These are phyloP conservation scores for Salix brachista DNA, from an alignment of 345 rosid genomes.

Conservation along the genomic window DNA sequence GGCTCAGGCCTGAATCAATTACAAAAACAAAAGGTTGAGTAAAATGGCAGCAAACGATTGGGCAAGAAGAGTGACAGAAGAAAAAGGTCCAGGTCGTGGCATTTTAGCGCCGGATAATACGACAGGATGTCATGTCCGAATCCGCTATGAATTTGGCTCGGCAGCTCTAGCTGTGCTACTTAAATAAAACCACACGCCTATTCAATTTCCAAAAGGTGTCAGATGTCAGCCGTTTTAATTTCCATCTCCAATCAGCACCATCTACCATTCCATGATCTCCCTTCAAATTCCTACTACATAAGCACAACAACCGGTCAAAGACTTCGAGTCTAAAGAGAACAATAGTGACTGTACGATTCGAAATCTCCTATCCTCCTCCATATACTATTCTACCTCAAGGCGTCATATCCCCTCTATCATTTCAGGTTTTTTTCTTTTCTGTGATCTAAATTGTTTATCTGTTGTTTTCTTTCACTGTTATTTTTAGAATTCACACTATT, in stretches of 20 bases:
- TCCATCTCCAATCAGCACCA: neutral
- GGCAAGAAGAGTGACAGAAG: neutral
- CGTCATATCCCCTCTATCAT: neutral
- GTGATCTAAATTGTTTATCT: neutral
- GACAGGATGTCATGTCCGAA: too few species aligned
- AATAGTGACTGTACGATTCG: neutral
- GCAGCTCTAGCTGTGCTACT: neutral
- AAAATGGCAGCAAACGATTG: neutral
- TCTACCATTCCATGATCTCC: neutral
- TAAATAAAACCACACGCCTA: neutral
- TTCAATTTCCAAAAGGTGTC: neutral
- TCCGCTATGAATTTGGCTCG: neutral
- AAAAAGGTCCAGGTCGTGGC: neutral
- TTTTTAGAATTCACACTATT: neutral
- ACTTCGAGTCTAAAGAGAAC: neutral
- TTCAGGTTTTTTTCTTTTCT: neutral
- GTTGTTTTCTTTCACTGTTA: neutral
- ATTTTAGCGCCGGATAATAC: neutral
- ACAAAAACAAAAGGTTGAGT: neutral
- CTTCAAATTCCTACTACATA: neutral
- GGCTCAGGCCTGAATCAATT: neutral
- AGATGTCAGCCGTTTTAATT: neutral
- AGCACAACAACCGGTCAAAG: neutral
- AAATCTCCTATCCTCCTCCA: constrained; percentile 9
- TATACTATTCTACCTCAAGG: constrained; percentile 9